phyloP scores from a whole-genome alignment of 768 basidiomycete genomes.

The Russula virescens region DNA sequence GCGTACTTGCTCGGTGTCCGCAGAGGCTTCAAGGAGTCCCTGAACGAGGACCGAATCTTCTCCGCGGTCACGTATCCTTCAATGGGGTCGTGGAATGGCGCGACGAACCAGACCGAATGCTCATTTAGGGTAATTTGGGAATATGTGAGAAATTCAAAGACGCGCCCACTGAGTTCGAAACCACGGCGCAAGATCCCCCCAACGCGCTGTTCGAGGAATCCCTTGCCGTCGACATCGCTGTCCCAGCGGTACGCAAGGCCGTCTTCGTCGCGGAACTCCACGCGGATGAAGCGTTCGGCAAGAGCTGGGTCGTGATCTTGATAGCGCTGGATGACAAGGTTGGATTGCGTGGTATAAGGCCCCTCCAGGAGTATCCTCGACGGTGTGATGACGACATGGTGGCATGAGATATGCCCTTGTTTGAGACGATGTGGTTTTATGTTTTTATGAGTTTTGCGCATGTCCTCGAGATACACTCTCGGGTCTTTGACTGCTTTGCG shows the following conservation, averaged over 20 bases:
- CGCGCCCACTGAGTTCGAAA: slow-evolving; percentile 60
- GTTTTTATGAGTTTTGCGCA: neutral
- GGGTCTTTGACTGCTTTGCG: neutral
- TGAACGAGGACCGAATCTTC: slow-evolving; percentile 54
- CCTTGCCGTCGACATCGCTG: slow-evolving; percentile 52
- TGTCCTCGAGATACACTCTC: neutral
- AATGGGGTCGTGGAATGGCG: slow-evolving; percentile 46
- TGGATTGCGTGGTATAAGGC: slow-evolving; percentile 68
- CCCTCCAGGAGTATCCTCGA: slow-evolving; percentile 70
- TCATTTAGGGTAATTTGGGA: slow-evolving; percentile 70
- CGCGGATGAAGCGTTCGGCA: slow-evolving; percentile 67
- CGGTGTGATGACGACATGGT: slow-evolving; percentile 71
- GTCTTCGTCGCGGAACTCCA: slow-evolving; percentile 82
- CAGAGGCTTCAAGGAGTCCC: slow-evolving; percentile 51
- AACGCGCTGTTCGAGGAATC: slow-evolving; percentile 39
- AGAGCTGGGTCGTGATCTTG: slow-evolving; percentile 32
- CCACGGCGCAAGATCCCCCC: slow-evolving; percentile 46
- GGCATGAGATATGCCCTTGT: slow-evolving; percentile 49
- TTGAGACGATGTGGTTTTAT: neutral
- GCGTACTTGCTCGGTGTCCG: slow-evolving; percentile 68
- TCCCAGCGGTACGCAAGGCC: slow-evolving; percentile 61
- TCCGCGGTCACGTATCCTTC: slow-evolving; percentile 46
- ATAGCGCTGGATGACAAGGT: slow-evolving; percentile 70
- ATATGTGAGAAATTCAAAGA: slow-evolving; percentile 78
- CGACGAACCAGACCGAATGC: slow-evolving; percentile 79